Evolutionary conservation across 2,329 filamentous ascomycete genomes (phyloP).

Genomic region (Aspergillus sojae): DNA sequence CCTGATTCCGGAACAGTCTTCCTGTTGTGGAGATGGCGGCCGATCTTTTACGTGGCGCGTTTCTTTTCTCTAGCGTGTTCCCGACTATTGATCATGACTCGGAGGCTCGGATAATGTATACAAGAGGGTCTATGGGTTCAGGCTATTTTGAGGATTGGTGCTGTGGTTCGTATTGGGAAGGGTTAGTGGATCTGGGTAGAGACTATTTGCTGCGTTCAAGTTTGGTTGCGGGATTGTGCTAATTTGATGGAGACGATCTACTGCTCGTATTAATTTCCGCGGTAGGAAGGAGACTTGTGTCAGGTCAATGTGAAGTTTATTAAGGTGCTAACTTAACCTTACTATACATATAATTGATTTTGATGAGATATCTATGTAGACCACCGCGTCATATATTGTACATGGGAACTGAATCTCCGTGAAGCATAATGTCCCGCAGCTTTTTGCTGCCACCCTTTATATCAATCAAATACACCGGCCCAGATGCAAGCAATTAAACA

Average conservation of each 20-base stretch:
- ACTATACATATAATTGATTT: background rate
- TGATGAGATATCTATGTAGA: constrained; percentile 5
- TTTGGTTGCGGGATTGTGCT: background rate
- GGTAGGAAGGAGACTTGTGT: background rate
- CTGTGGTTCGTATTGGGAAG: background rate
- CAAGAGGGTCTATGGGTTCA: background rate
- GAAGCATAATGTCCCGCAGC: constrained; percentile 4
- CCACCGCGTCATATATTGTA: constrained; percentile 13
- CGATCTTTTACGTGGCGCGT: background rate
- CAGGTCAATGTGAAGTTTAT: too few relatives aligned
- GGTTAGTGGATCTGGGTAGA: background rate
- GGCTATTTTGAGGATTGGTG: background rate
- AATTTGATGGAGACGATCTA: background rate
- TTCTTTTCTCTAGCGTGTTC: background rate
- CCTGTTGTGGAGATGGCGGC: background rate
- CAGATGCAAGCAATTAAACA: constrained; percentile 6
- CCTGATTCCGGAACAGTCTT: background rate
- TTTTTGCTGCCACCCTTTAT: background rate
- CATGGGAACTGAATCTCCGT: constrained; percentile 7
- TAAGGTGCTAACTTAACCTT: background rate
- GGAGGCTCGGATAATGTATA: background rate
- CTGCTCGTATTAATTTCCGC: background rate
- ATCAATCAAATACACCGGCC: constrained; percentile 3
- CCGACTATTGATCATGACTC: background rate
- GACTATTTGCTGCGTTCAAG: background rate